Conservation (phyloP, 1,284 basidiomycete species). For the Cryptococcus deneoformans region DNA sequence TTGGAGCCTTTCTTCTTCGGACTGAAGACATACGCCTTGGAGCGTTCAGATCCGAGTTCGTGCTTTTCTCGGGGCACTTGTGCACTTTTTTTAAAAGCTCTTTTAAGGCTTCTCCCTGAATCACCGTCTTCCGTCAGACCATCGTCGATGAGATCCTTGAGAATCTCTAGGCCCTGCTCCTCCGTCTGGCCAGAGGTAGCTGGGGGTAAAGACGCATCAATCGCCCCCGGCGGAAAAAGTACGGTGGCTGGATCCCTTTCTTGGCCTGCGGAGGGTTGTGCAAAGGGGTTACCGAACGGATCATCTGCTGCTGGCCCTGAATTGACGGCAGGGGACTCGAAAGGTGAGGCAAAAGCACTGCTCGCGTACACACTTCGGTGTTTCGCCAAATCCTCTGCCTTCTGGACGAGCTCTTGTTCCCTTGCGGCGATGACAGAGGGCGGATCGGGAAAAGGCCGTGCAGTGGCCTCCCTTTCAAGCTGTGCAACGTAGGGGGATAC, state of each 20-base stretch:
- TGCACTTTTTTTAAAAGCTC: constrained; percentile 38
- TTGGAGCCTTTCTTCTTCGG: constrained; percentile 14
- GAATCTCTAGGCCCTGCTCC: constrained; percentile 8
- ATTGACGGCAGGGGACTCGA: background rate
- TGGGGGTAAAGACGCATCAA: background rate
- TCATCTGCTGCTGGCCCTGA: background rate
- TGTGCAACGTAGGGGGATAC: constrained; percentile 30
- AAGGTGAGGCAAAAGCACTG: constrained; percentile 12
- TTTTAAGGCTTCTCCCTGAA: constrained; percentile 38
- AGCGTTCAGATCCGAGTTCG: constrained; percentile 5
- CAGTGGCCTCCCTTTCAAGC: constrained; percentile 18
- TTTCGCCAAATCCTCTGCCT: background rate
- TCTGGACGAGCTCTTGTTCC: constrained; percentile 20
- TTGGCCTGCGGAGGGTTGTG: background rate
- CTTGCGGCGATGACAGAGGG: constrained; percentile 43
- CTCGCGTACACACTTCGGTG: constrained; percentile 8
- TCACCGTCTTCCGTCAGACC: constrained; percentile 44
- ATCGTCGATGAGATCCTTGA: constrained; percentile 37
- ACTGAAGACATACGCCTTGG: constrained; percentile 29
- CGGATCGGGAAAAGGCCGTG: constrained; percentile 24
- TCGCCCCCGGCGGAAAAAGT: background rate
- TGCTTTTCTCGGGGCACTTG: background rate
- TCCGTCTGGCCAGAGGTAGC: too few species aligned
- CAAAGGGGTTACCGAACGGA: constrained; percentile 10
- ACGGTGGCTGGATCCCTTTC: background rate